Evolutionary conservation across 352 stramenopile species (phyloP).

Genomic region (Globisporangium okanoganense): DNA sequence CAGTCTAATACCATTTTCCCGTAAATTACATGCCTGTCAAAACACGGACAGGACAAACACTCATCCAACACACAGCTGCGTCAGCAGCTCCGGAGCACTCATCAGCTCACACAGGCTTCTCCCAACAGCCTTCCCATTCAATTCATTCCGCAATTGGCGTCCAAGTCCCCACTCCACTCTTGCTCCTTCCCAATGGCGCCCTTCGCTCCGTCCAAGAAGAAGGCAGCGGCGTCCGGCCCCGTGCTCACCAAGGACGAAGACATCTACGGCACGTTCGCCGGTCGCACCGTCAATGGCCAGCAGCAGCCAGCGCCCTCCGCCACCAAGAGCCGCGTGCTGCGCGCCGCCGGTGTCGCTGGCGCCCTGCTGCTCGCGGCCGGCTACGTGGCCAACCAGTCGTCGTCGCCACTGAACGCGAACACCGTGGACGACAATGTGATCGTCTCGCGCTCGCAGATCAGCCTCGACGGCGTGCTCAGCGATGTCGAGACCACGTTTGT

Average conservation of each 20-base stretch:
- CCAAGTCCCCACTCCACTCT: background rate
- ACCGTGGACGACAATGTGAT: constrained; percentile 1
- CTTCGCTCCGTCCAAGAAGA: constrained; percentile 5
- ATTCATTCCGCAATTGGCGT: constrained; percentile 8
- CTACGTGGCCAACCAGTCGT: background rate
- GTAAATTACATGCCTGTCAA: background rate
- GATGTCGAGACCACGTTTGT: constrained; percentile 4
- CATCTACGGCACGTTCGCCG: constrained; percentile 10
- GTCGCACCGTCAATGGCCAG: background rate
- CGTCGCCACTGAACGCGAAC: background rate
- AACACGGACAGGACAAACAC: too few relatives aligned
- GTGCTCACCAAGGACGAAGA: constrained; percentile 1
- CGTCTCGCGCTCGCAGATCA: background rate
- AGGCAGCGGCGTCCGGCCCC: background rate
- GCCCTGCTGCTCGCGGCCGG: constrained; percentile 8
- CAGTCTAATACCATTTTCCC: too few relatives aligned
- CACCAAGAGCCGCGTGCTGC: constrained; percentile 6
- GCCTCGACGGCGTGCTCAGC: constrained; percentile 5
- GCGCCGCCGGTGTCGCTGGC: constrained; percentile 4
- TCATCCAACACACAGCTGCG: background rate
- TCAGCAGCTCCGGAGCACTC: background rate
- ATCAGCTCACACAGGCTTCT: background rate
- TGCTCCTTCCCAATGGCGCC: background rate
- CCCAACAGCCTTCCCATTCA: background rate
- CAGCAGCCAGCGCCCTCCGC: background rate